phyloP scores from a whole-genome alignment of 2,329 filamentous ascomycete genomes.

The Neofusicoccum sp. region DNA sequence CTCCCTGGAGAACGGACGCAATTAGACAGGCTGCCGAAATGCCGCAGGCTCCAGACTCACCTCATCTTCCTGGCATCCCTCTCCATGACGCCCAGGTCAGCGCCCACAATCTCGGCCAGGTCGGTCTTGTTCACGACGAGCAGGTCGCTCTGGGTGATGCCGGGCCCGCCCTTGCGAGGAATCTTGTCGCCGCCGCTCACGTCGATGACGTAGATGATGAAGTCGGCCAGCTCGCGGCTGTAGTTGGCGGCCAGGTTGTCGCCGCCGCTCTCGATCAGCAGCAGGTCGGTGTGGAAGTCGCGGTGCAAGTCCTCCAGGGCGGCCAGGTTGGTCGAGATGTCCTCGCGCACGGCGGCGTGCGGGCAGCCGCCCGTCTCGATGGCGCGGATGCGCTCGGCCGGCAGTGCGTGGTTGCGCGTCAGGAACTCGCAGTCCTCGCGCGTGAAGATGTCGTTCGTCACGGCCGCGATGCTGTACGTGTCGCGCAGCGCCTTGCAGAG shows the following conservation, averaged over 20 bases:
- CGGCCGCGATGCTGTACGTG: conserved; percentile 82
- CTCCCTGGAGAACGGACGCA: conserved; percentile 61
- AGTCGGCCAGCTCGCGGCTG: conserved; percentile 89
- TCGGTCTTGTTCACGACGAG: conserved; percentile 97
- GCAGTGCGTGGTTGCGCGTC: conserved; percentile 78
- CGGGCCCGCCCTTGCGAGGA: conserved; percentile 90
- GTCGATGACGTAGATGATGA: conserved; percentile 98
- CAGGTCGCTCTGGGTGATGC: conserved; percentile 94
- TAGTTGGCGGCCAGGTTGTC: conserved; percentile 98
- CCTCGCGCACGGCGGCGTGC: conserved; percentile 94
- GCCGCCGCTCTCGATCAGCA: conserved; percentile 92
- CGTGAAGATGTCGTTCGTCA: conserved; percentile 99
- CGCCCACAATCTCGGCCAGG: conserved; percentile 83
- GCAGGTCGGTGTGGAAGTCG: conserved; percentile 74
- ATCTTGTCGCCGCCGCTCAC: conserved; percentile 96
- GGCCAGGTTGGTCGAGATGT: conserved; percentile 90
- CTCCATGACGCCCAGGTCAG: conserved; percentile 92
- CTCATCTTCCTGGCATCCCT: conserved; percentile 85
- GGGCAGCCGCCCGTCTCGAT: conserved; percentile 98
- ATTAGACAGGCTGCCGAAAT: neutral
- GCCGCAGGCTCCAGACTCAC: conserved; percentile 21
- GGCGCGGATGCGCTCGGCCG: conserved; percentile 79
- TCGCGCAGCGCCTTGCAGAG: conserved; percentile 82
- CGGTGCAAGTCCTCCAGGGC: conserved; percentile 86
- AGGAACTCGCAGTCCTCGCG: conserved; percentile 97